Evolutionary conservation across 1,139 yeast genomes (phyloP), one percentile per base, ranked within the genome.

Genomic region (Insectozyma bohioensis): DNA sequence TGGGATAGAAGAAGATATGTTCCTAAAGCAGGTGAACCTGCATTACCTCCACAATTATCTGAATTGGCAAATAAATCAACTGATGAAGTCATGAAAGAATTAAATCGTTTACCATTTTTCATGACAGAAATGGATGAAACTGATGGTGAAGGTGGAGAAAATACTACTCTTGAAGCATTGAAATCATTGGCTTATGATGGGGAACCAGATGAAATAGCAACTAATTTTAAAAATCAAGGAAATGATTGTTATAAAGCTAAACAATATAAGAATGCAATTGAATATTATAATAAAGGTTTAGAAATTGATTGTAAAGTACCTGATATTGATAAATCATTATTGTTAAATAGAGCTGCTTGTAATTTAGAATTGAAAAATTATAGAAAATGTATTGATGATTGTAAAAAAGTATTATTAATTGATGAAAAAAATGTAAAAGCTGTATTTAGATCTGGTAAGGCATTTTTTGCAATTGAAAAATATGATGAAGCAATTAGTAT

Each of bases 151-250:
- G 86, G 84, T 22, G 94, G 90, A 21, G 84, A 79, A 28, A 87
- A 86, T 49, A 53, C 70, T 5, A 81, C 78, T 34, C 61, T 94
- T 14, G 97, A 92, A 52, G 98, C 98, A 0, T 70, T 92, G 42
- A 82, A 80, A 52, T 92, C 96, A 9, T 67, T 94, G 49, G 97
- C 95, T 0, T 90, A 86, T 52, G 98, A 92, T 32, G 98, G 98
- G 21, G 95, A 87, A 42, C 97, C 97, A 0, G 80, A 84, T 48
- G 98, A 92, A 51, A 67, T 90, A 29, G 97, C 97, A 2, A 72
- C 77, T 19, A 88, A 88, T 51, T 92, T 90, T 66, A 88, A 88
- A 46, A 81, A 76, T 42, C 97, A 92, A 54, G 99, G 98, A 8
- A 92, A 94, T 52, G 97, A 87, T 14, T 76, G 86, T 41, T 92